phyloP scores from a whole-genome alignment of 345 rosid species.

The Psidium guajava region DNA sequence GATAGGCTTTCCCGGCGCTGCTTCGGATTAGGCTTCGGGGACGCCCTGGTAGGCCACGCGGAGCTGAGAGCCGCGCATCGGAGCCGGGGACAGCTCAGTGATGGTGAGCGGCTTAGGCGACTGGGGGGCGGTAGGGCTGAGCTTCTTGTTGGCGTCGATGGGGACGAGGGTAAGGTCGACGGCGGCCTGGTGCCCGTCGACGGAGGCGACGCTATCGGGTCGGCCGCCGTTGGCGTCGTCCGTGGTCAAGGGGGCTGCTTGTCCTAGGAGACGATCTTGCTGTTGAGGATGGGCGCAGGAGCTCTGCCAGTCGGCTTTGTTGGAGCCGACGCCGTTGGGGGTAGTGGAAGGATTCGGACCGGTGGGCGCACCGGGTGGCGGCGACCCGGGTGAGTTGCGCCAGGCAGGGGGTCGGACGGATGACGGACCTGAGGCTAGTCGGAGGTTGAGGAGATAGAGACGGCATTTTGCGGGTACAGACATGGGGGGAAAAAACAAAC shows the following conservation, averaged over 20 bases:
- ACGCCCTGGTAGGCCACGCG: constrained; percentile 98
- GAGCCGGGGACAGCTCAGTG: constrained; percentile 79
- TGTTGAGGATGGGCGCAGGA: constrained; percentile 63
- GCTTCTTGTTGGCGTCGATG: constrained; percentile 13
- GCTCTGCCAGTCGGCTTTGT: constrained; percentile 68
- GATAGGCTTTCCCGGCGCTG: constrained; percentile 99
- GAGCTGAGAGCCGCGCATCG: constrained; percentile 81
- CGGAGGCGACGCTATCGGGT: constrained; percentile 32
- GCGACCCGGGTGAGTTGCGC: too few relatives aligned
- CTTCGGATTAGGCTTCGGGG: constrained; percentile 96
- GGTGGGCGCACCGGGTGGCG: too few relatives aligned
- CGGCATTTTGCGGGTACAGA: too few relatives aligned
- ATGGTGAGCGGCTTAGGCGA: constrained; percentile 46
- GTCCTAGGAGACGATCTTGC: constrained; percentile 46
- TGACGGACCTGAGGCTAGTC: too few relatives aligned
- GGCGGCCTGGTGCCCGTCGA: constrained; percentile 54
- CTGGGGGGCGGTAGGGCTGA: constrained; percentile 7
- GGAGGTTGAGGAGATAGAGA: too few relatives aligned
- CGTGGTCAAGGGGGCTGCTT: constrained; percentile 10
- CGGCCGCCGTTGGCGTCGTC: constrained; percentile 1
- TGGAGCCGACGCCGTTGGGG: constrained; percentile 36
- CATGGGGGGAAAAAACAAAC: too few relatives aligned
- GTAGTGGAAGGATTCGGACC: constrained; percentile 35
- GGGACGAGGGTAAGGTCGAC: constrained; percentile 52
- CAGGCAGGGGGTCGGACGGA: too few relatives aligned